Percentiles rank a stretch among this genome's conserved stretches.
Evolutionary conservation across 1,139 yeast genomes (phyloP).

Genomic region (Diutina catenulata): DNA sequence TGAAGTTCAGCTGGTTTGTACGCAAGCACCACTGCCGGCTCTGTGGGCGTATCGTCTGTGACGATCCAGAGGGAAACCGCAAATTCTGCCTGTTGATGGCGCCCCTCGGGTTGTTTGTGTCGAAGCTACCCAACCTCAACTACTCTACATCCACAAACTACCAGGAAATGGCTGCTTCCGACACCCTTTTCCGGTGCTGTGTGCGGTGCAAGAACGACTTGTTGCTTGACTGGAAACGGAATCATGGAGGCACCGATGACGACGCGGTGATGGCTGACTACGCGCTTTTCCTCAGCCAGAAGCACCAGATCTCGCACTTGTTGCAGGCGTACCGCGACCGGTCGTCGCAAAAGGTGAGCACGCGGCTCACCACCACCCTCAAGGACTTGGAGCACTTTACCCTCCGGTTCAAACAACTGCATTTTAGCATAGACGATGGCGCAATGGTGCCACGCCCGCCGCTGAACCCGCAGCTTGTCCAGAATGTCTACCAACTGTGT

Average conservation of each 20-base stretch:
- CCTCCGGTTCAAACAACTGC: conserved; percentile 16
- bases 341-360: conserved; percentile 15
- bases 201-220: conserved; percentile 52
- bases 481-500: conserved; percentile 23
- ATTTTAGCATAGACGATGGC: conserved; percentile 12
- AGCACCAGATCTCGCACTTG: conserved; percentile 20
- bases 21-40: conserved; percentile 83
- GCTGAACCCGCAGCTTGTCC: conserved; percentile 11
- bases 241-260: conserved; percentile 7
- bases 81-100: conserved; percentile 59
- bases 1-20: conserved; percentile 42
- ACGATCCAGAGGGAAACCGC: conserved; percentile 27
- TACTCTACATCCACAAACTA: too few species aligned
- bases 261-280: conserved; percentile 18
- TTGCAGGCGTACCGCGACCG: conserved; percentile 12
- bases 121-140: conserved; percentile 25
- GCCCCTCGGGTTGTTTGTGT: conserved; percentile 40
- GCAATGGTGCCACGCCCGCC: conserved; percentile 5
- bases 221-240: conserved; percentile 44
- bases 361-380: conserved; percentile 17
- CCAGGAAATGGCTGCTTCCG: conserved; percentile 14
- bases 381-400: conserved; percentile 25
- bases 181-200: conserved; percentile 39
- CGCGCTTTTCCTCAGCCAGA: conserved; percentile 22
- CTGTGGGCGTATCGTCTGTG: conserved; percentile 80